phyloP scores from a whole-genome alignment of 2,329 filamentous ascomycete species.

The Exophiala spinifera region DNA sequence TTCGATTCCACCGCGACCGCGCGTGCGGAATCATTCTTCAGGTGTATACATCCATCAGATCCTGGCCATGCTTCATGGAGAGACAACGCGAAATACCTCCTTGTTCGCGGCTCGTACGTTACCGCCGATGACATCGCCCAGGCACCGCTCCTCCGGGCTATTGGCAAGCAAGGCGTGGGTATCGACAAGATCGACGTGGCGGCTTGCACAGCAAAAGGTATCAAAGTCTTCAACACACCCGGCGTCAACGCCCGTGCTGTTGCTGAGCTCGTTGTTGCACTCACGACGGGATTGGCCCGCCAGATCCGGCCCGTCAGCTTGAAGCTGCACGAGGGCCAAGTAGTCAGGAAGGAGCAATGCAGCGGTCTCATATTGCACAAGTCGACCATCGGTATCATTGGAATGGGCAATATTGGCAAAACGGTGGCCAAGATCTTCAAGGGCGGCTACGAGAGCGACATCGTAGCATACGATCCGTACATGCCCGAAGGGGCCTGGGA shows the following conservation, averaged over 20 bases:
- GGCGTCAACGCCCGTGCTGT: not conserved
- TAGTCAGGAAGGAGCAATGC: no score
- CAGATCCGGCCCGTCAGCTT: no score
- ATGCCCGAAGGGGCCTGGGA: conserved; percentile 3
- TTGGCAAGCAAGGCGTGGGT: not conserved
- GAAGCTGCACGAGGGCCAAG: no score
- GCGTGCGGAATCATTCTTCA: no score
- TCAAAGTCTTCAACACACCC: not conserved
- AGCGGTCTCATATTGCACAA: no score
- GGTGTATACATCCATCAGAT: not conserved
- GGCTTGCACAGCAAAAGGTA: not conserved
- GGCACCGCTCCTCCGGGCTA: not conserved
- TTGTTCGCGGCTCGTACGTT: not conserved
- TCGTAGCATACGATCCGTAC: conserved; percentile 7
- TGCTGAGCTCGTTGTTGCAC: no score
- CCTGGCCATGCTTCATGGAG: not conserved
- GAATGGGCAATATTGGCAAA: no score
- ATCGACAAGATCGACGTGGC: not conserved
- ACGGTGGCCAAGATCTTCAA: no score
- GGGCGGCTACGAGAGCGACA: no score
- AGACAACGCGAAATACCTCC: not conserved
- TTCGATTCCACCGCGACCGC: no score
- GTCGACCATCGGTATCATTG: no score
- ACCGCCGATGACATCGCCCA: not conserved
- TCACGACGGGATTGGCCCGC: no score